Percentiles rank a stretch among this genome's conserved stretches.
Evolutionary conservation across 495 filamentous ascomycete species (phyloP).

Genomic region (Penicillium flavigenum): DNA sequence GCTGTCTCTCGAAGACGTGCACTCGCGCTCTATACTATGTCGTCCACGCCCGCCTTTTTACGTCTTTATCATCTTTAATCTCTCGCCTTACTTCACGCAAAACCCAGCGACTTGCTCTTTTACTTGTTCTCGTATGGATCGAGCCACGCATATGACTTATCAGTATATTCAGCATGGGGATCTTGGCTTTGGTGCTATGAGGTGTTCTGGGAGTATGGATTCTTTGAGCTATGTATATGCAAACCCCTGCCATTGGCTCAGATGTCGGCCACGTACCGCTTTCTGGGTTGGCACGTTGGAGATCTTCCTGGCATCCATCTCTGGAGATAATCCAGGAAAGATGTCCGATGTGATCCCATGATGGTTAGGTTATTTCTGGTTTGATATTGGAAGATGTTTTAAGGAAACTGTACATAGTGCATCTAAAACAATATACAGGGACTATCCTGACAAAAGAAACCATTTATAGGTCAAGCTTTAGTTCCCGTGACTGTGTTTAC

Average conservation of each 20-base stretch:
- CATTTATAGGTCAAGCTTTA: not conserved
- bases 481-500: not conserved
- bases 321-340: not conserved
- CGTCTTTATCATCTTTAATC: slow-evolving; percentile 7
- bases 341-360: not conserved
- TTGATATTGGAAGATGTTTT: not conserved
- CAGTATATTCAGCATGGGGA: slow-evolving; percentile 3
- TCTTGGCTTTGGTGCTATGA: slow-evolving; percentile 3
- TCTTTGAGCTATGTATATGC: slow-evolving; percentile 4
- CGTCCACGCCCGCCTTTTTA: not conserved
- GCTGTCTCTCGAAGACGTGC: not conserved
- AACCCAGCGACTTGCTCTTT: not conserved
- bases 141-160: not conserved
- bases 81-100: not conserved
- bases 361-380: not conserved
- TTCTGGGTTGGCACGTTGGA: not conserved
- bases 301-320: not conserved
- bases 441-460: not conserved
- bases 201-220: slow-evolving; percentile 10
- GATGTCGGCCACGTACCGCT: not conserved
- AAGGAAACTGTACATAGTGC: not conserved
- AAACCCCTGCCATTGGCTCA: not conserved
- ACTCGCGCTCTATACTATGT: not conserved
- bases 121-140: not conserved
- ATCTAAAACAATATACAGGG: not conserved